These are phyloP conservation scores for Fusarium praegraminearum DNA, from an alignment of 2,329 filamentous ascomycete species.

Conservation along the genomic window DNA sequence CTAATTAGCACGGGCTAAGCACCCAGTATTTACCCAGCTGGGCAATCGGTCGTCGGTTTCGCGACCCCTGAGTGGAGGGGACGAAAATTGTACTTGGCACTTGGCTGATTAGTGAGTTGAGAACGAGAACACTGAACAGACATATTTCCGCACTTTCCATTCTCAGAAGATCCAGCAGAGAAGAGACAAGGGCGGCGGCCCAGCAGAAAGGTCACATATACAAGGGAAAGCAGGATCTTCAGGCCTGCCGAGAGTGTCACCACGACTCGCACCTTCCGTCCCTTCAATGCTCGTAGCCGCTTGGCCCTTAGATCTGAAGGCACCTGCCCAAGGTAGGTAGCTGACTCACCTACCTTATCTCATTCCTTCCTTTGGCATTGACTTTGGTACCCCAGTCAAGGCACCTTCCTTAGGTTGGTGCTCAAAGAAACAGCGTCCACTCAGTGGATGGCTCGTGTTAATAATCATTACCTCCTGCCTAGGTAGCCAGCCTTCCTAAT, in stretches of 20 bases:
- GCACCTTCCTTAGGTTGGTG: neutral
- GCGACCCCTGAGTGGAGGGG: slow-evolving; percentile 34
- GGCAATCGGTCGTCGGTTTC: slow-evolving; percentile 22
- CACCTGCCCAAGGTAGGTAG: slow-evolving; percentile 3
- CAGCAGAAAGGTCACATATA: neutral
- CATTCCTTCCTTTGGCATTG: neutral
- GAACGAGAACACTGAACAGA: slow-evolving; percentile 1
- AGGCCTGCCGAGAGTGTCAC: slow-evolving; percentile 5
- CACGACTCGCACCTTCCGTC: slow-evolving; percentile 3
- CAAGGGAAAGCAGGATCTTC: neutral
- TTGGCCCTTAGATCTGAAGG: neutral
- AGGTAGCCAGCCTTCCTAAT: neutral
- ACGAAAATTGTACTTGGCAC: slow-evolving; percentile 22
- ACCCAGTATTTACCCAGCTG: slow-evolving; percentile 17
- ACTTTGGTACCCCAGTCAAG: neutral
- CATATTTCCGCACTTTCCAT: slow-evolving; percentile 15
- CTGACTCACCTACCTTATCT: slow-evolving; percentile 5
- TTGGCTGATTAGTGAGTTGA: slow-evolving; percentile 27
- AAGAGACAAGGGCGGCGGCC: neutral
- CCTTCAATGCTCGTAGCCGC: neutral
- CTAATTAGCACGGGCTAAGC: slow-evolving; percentile 13
- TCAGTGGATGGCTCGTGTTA: slow-evolving; percentile 2
- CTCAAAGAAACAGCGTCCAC: neutral
- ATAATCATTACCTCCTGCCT: neutral
- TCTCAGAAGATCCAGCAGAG: slow-evolving; percentile 10